Evolutionary conservation across 1,139 yeast species (phyloP), one percentile per base, ranked within the genome.

Genomic region (Trichomonascaceae sp.): DNA sequence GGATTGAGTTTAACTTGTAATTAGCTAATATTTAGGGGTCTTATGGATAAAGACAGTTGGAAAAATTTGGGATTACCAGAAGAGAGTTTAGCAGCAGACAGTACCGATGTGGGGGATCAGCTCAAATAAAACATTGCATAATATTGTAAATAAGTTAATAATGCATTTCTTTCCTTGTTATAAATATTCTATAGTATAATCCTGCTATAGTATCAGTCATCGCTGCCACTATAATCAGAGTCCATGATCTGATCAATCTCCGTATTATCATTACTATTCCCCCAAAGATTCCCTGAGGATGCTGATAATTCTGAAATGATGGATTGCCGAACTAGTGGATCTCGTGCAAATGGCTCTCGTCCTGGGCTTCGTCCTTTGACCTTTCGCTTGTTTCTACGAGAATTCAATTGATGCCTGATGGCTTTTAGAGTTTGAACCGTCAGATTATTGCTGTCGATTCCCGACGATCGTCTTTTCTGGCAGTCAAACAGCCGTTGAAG

Each of bases 31-130:
- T 46, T 36, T 18, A 66, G 67, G 67, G 86, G 88, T 55, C 74
- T 90, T 52, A 90, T 90, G 97, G 95, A 85, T 36, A 68, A 75
- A 60, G 89, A 87, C 50, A 84, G 81, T 27, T 90, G 96, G 96
- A 82, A 80, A 51, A 83, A 87, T 54, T 73, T 90, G 51, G 97
- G 97, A 0, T 75, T 90, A 48, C 96, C 96, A 1, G 86, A 81
- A 1, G 89, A 84, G 70, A 67, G 58, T 62, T 64, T 15, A 49
- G 52, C 55, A 61, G 46, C 15, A 15, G 30, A 44, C 57, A 43
- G 58, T 36, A 19, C n/a, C 45, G 45, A 39, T 9, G 43, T 24
- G n/a, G 27, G 32, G 32, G 9, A 20, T 32, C 39, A 9, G 2
- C 47, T 45, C 43, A 30, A 19, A 24, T 46, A 51, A 44, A 50